Percentiles rank a stretch among this genome's conserved stretches.
Conservation (phyloP, 768 basidiomycete genomes). For the Jaapia argillacea region DNA sequence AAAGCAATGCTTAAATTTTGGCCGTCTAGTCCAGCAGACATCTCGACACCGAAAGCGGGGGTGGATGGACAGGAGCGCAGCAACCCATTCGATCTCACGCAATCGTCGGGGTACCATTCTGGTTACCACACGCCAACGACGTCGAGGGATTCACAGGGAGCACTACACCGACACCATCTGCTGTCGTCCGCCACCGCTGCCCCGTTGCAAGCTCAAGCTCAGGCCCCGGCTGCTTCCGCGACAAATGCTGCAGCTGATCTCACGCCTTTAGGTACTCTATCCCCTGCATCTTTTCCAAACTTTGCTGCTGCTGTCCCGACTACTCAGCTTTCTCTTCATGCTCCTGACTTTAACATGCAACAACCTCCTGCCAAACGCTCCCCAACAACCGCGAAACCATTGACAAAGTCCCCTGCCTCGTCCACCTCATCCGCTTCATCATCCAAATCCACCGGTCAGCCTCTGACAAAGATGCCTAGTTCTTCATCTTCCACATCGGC, state of each 20-base stretch:
- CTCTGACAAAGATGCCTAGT: slow-evolving; percentile 7
- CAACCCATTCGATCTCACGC: slow-evolving; percentile 51
- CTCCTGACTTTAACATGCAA: slow-evolving; percentile 77
- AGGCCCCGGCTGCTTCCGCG: not conserved
- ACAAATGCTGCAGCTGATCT: slow-evolving; percentile 17
- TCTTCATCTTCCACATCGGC: slow-evolving; percentile 17
- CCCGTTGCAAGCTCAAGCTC: too few species aligned
- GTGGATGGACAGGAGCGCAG: slow-evolving; percentile 30
- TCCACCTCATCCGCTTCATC: slow-evolving; percentile 11
- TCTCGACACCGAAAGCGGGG: slow-evolving; percentile 42
- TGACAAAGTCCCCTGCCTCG: slow-evolving; percentile 28
- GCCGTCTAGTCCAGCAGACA: slow-evolving; percentile 32
- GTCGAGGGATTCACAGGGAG: slow-evolving; percentile 11
- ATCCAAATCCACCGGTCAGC: slow-evolving; percentile 20
- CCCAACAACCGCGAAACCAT: slow-evolving; percentile 27
- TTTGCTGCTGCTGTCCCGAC: slow-evolving; percentile 45
- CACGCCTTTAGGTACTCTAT: slow-evolving; percentile 35
- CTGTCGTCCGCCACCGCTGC: not conserved
- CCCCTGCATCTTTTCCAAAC: slow-evolving; percentile 32
- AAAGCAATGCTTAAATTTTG: slow-evolving; percentile 66
- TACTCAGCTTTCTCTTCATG: slow-evolving; percentile 69
- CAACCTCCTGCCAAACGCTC: slow-evolving; percentile 33
- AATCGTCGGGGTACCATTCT: too few species aligned
- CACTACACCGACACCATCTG: slow-evolving; percentile 11
- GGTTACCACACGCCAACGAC: slow-evolving; percentile 15